Conservation (phyloP, 2,329 filamentous ascomycete genomes). For the Myriosclerotinia duriaeana region DNA sequence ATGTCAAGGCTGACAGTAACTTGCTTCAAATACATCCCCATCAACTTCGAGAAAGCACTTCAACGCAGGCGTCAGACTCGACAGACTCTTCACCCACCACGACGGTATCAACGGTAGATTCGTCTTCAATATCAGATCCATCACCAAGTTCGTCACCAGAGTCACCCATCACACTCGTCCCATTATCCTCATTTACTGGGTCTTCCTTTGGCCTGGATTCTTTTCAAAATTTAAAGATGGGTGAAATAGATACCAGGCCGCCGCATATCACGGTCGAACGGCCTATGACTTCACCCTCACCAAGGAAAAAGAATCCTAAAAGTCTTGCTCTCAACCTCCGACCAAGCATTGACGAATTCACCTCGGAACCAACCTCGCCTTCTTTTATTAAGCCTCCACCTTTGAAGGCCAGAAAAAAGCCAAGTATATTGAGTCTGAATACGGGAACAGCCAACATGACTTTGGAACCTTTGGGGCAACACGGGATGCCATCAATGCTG, state of each 20-base stretch:
- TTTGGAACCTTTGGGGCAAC: constrained; percentile 56
- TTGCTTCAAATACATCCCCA: constrained; percentile 46
- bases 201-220: constrained; percentile 51
- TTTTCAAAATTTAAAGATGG: constrained; percentile 42
- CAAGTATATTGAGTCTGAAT: constrained; percentile 75
- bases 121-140: constrained; percentile 82
- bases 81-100: constrained; percentile 94
- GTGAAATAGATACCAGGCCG: constrained; percentile 44
- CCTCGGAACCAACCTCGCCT: constrained; percentile 61
- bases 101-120: constrained; percentile 88
- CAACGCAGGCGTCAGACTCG: constrained; percentile 75
- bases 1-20: constrained; percentile 23
- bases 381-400: constrained; percentile 77
- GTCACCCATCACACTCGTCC: constrained; percentile 74
- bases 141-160: constrained; percentile 92
- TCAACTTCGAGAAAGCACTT: constrained; percentile 75
- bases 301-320: constrained; percentile 78
- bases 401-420: constrained; percentile 65
- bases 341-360: constrained; percentile 48
- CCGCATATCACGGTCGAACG: constrained; percentile 46
- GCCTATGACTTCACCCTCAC: constrained; percentile 67
- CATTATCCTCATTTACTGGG: constrained; percentile 66
- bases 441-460: constrained; percentile 59
- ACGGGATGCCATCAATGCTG: constrained; percentile 57
- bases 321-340: constrained; percentile 75